Base-by-base conservation (phyloP, 1,284 basidiomycete species). In the Trichosporon faecale region DNA sequence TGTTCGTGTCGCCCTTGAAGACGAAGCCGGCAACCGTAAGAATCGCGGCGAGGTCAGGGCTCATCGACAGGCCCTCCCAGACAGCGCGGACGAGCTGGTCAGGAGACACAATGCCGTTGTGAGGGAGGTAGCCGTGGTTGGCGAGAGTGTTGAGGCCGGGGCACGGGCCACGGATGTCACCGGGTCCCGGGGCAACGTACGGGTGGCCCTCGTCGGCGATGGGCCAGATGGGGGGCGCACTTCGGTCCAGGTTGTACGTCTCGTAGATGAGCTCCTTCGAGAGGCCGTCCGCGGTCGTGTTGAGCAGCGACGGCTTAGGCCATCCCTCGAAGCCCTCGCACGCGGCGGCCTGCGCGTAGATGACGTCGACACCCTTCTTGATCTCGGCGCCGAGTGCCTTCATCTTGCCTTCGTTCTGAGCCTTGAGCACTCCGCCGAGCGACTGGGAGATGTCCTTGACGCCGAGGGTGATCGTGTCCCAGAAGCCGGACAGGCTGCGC, bases 131-230 rank as follows among this genome's bases (percentile, higher is more conserved):
- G 66, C 76, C 76, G 70, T 80, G 77, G 64, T 78, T 79, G 21
- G 80, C 80, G 14, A 80, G 66, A 0, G 77, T 77, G 75, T 81
- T 82, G 46, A 82, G 72, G 21, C 80, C 80, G 1, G 80, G 80
- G 69, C 79, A 82, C 6, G 76, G 76, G 35, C 80, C 79, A 3
- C 76, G 75, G 40, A 70, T 71, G 52, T 75, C 71, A 9, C 67
- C 74, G 16, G 73, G 72, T 0, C 70, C 70, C 21, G 75, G 73
- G 8, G 74, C 70, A 18, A 66, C 44, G 66, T 70, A 78, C 1
- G 76, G 76, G 68, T 77, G 76, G n/a, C 35, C 52, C 12, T 57
- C 71, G 66, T 69, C 68, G 44, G 65, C 55, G 14, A 21, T 12
- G 11, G 65, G 65, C 64, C 64, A 69, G 66, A 29, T 66, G 35